These are phyloP conservation scores for Aspergillus carlsbadensis DNA, from an alignment of 495 filamentous ascomycete species.

Conservation along the genomic window DNA sequence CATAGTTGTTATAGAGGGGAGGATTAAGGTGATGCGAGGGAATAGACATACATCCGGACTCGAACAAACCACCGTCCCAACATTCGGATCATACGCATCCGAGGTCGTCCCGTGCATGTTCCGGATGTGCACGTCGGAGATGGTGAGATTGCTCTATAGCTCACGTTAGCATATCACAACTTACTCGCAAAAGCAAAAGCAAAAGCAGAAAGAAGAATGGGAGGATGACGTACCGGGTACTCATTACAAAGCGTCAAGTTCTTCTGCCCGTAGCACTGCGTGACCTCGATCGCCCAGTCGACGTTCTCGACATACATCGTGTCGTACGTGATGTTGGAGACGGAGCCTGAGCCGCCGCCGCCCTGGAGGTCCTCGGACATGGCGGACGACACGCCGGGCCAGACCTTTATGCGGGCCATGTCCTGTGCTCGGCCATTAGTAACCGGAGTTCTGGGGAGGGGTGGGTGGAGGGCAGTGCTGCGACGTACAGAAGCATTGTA, in stretches of 20 bases:
- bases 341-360: conserved; percentile 55
- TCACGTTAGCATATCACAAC: background rate
- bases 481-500: conserved; percentile 52
- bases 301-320: conserved; percentile 55
- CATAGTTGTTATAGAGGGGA: too few relatives aligned
- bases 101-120: conserved; percentile 57
- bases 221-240: conserved; percentile 43
- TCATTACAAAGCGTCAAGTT: conserved; percentile 61
- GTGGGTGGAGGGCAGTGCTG: background rate
- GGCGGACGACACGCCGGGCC: conserved; percentile 54
- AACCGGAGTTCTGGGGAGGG: background rate
- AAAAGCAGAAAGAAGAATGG: background rate
- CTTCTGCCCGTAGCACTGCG: conserved; percentile 65
- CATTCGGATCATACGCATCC: conserved; percentile 46
- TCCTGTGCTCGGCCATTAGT: too few relatives aligned
- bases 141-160: conserved; percentile 52
- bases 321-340: conserved; percentile 58
- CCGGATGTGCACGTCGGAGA: conserved; percentile 53
- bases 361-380: conserved; percentile 59
- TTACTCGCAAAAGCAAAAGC: background rate
- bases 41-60: conserved; percentile 44
- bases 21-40: background rate
- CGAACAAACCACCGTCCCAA: conserved; percentile 58
- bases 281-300: conserved; percentile 64
- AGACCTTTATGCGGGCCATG: conserved; percentile 71